phyloP scores from a whole-genome alignment of 768 basidiomycete species.

The Tricholoma terreum region DNA sequence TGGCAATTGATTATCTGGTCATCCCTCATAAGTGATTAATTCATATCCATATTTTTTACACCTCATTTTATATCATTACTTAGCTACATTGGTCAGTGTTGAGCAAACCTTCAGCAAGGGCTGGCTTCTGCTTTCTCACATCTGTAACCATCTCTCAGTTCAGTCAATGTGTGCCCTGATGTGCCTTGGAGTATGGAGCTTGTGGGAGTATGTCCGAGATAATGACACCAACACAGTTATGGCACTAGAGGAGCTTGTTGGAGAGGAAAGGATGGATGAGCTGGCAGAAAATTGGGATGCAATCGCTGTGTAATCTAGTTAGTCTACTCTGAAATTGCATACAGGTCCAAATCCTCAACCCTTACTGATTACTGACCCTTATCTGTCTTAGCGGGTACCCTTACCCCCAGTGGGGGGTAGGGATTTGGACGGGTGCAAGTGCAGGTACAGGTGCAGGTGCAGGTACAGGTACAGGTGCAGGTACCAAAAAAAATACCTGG shows the following conservation, averaged over 20 bases:
- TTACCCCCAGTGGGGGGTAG: neutral
- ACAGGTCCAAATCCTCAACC: too few species aligned
- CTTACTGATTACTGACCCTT: neutral
- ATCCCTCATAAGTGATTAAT: conserved; percentile 25
- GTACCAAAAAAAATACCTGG: too few species aligned
- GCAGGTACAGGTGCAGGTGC: too few species aligned
- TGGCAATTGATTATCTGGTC: conserved; percentile 30
- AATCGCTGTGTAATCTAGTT: neutral
- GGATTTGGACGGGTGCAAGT: too few species aligned
- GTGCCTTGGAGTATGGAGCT: neutral
- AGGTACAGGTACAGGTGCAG: too few species aligned
- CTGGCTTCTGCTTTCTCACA: neutral
- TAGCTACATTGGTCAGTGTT: conserved; percentile 6
- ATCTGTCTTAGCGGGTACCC: neutral
- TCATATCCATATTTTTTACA: neutral
- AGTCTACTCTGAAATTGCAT: too few species aligned
- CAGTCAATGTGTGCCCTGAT: neutral
- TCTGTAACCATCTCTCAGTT: neutral
- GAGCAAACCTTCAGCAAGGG: conserved; percentile 6
- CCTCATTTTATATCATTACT: neutral
- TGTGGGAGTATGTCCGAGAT: neutral
- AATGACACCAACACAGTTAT: neutral
- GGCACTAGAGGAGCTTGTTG: neutral
- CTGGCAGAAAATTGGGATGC: neutral
- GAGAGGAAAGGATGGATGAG: neutral